Percentiles rank a stretch among this genome's conserved stretches.
These are phyloP conservation scores for Yueomyces sp. DNA, from an alignment of 805 yeast genomes.

Conservation along the genomic window DNA sequence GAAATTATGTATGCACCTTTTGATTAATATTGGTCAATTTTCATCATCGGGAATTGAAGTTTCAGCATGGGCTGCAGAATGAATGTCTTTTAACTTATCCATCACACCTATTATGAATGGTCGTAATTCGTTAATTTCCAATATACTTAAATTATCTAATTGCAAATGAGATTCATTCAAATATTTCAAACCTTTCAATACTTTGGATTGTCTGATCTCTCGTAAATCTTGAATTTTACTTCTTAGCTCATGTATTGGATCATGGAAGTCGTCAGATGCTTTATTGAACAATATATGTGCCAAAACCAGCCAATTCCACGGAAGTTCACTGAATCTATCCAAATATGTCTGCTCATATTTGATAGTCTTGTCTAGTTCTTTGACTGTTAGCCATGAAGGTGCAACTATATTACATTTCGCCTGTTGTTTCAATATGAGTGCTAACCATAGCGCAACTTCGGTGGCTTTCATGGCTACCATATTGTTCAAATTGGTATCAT, in stretches of 20 bases:
- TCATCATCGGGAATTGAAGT: no score
- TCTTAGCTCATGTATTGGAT: slow-evolving; percentile 57
- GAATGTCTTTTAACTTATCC: slow-evolving; percentile 56
- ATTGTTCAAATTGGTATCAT: slow-evolving; percentile 18
- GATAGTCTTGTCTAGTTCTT: slow-evolving; percentile 39
- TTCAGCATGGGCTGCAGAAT: slow-evolving; percentile 8
- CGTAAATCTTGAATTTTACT: slow-evolving; percentile 68
- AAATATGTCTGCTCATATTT: slow-evolving; percentile 52
- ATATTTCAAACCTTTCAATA: slow-evolving; percentile 63
- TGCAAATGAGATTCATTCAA: slow-evolving; percentile 75
- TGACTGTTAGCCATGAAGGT: slow-evolving; percentile 68
- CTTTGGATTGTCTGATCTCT: slow-evolving; percentile 70
- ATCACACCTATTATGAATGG: slow-evolving; percentile 72
- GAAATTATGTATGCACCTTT: no score
- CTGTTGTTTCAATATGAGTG: slow-evolving; percentile 69
- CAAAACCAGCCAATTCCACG: slow-evolving; percentile 82
- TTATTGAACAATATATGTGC: slow-evolving; percentile 50
- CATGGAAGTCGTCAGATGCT: slow-evolving; percentile 70
- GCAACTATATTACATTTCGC: slow-evolving; percentile 74
- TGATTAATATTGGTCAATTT: no score
- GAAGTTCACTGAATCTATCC: slow-evolving; percentile 53
- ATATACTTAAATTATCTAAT: slow-evolving; percentile 63
- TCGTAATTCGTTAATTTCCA: slow-evolving; percentile 82
- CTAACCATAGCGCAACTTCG: slow-evolving; percentile 78
- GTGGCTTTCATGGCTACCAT: slow-evolving; percentile 50